Evolutionary conservation across 495 filamentous ascomycete genomes (phyloP).

Genomic region (Zalerion maritima): DNA sequence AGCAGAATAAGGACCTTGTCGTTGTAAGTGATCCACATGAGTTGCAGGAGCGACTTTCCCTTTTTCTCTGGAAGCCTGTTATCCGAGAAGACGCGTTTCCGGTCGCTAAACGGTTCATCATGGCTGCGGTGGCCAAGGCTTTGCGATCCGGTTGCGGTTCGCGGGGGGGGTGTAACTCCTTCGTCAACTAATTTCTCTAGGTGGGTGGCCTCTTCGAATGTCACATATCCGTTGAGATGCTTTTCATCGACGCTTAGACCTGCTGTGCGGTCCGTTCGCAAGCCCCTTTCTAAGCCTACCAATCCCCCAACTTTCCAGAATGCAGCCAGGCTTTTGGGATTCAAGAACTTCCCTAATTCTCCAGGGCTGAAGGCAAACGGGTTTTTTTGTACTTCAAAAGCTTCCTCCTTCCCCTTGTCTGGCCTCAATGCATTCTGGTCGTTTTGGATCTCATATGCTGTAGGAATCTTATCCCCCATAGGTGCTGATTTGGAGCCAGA

Average conservation of each 20-base stretch:
- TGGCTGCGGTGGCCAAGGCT: constrained; percentile 9
- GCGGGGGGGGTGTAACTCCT: constrained; percentile 17
- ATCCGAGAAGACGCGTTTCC: constrained; percentile 54
- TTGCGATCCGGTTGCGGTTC: constrained; percentile 12
- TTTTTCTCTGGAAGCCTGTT: constrained; percentile 65
- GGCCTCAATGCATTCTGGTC: constrained; percentile 39
- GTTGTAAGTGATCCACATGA: constrained; percentile 79
- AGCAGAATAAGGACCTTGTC: constrained; percentile 72
- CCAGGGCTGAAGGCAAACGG: constrained; percentile 59
- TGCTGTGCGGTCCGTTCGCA: constrained; percentile 47
- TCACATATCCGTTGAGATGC: constrained; percentile 38
- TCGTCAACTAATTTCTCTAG: constrained; percentile 18
- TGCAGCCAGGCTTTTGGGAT: constrained; percentile 59
- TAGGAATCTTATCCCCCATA: neutral
- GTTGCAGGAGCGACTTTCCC: constrained; percentile 51
- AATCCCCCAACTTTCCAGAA: constrained; percentile 57
- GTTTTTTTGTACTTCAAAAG: constrained; percentile 51
- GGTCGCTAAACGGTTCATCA: constrained; percentile 37
- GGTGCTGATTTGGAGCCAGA: neutral
- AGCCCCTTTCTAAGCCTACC: constrained; percentile 48
- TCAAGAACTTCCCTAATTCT: constrained; percentile 57
- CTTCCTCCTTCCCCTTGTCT: constrained; percentile 46
- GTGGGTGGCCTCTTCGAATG: constrained; percentile 44
- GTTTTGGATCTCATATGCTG: constrained; percentile 28
- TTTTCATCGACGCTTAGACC: constrained; percentile 56